phyloP scores from a whole-genome alignment of 306 rosid genomes.

The Cicer pinnatifidum region DNA sequence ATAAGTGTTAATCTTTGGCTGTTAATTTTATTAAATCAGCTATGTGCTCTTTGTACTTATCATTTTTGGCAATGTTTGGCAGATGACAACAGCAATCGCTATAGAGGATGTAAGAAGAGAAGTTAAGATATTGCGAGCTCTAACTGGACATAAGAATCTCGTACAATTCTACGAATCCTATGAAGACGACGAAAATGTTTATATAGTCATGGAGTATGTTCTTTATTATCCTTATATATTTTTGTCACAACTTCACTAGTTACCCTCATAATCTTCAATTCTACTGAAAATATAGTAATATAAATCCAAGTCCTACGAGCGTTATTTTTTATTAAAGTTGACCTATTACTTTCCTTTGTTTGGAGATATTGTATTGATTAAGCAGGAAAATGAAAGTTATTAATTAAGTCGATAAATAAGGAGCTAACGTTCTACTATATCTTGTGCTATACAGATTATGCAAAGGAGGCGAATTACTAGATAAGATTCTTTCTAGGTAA shows the following conservation, averaged over 20 bases:
- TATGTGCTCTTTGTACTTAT: constrained; percentile 44
- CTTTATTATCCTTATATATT: constrained; percentile 11
- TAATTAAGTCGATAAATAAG: constrained; percentile 16
- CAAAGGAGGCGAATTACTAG: constrained; percentile 88
- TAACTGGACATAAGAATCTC: constrained; percentile 76
- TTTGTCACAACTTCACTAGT: not conserved
- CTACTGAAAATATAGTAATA: constrained; percentile 9
- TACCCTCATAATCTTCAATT: constrained; percentile 10
- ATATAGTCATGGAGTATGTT: constrained; percentile 89
- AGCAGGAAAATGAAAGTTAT: constrained; percentile 12
- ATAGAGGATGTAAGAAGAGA: constrained; percentile 88
- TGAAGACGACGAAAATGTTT: constrained; percentile 82
- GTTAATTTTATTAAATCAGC: constrained; percentile 24
- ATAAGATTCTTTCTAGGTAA: constrained; percentile 88
- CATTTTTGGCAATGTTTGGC: constrained; percentile 45
- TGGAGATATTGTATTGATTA: constrained; percentile 32
- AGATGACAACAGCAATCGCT: constrained; percentile 91
- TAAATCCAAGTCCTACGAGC: not conserved
- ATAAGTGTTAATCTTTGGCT: constrained; percentile 35
- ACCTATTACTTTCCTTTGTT: constrained; percentile 25
- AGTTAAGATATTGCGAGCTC: constrained; percentile 80
- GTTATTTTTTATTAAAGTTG: not conserved
- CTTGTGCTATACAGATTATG: constrained; percentile 67
- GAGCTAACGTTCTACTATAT: constrained; percentile 39
- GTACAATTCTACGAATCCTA: constrained; percentile 85